Evolutionary conservation across 2,329 filamentous ascomycete species (phyloP).

Genomic region (Talaromyces verruculosus): DNA sequence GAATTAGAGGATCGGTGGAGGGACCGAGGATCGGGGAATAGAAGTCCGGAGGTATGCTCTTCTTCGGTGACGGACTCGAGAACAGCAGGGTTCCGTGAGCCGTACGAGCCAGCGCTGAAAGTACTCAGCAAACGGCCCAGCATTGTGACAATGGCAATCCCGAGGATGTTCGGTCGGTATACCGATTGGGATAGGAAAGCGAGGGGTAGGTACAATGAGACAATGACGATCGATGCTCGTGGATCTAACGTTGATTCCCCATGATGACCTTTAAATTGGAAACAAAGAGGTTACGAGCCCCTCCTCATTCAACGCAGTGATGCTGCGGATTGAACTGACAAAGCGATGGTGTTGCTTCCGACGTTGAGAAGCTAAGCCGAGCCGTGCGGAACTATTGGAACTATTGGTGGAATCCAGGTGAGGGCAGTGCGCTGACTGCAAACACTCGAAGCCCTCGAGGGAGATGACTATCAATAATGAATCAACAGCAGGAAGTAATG

Average conservation of each 20-base stretch:
- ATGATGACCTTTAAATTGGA: not conserved
- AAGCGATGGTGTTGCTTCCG: not conserved
- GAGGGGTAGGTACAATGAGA: not conserved
- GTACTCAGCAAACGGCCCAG: constrained; percentile 46
- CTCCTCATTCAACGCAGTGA: constrained; percentile 13
- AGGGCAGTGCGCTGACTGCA: not conserved
- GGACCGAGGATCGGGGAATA: constrained; percentile 48
- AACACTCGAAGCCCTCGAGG: not conserved
- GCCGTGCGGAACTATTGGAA: not conserved
- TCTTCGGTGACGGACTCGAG: constrained; percentile 52
- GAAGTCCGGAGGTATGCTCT: constrained; percentile 49
- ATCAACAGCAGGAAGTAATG: not conserved
- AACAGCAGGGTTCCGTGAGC: constrained; percentile 38
- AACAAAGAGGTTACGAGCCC: constrained; percentile 10
- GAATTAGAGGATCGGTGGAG: constrained; percentile 43
- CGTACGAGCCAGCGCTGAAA: constrained; percentile 43
- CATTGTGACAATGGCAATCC: constrained; percentile 34
- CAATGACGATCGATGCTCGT: not conserved
- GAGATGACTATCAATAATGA: not conserved
- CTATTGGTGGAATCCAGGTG: not conserved
- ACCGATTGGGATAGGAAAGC: not conserved
- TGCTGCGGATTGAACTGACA: not conserved
- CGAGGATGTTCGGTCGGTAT: not conserved
- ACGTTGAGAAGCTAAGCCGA: not conserved
- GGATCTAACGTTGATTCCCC: constrained; percentile 15